Conservation (phyloP, 2,329 filamentous ascomycete genomes). For the Calonectria leucothoes region DNA sequence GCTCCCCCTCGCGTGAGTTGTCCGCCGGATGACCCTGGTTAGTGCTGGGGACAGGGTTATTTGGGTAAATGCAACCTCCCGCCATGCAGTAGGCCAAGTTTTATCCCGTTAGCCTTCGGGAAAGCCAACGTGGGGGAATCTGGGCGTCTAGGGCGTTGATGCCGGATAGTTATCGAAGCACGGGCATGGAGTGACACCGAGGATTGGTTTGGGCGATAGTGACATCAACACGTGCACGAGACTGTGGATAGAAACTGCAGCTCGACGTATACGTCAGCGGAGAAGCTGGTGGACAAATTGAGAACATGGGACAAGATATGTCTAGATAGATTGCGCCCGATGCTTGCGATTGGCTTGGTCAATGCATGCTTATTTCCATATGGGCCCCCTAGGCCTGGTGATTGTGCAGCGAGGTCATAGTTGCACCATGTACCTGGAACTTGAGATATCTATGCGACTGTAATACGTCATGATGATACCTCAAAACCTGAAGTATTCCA, state of each 20-base stretch:
- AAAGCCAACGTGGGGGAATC: neutral
- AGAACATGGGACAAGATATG: neutral
- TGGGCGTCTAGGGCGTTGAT: neutral
- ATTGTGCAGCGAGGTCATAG: neutral
- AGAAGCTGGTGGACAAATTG: neutral
- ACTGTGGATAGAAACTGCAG: neutral
- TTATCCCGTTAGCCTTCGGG: neutral
- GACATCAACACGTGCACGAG: neutral
- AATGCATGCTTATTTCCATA: neutral
- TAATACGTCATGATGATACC: neutral
- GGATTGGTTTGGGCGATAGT: neutral
- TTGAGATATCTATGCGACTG: neutral
- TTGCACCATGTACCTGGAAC: neutral
- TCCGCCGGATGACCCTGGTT: slow-evolving; percentile 25
- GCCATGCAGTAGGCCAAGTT: neutral
- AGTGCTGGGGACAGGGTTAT: neutral
- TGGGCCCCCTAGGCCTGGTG: too few relatives aligned
- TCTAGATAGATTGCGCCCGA: neutral
- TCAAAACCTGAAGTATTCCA: neutral
- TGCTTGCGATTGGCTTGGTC: neutral
- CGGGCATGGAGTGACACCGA: neutral
- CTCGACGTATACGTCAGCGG: neutral
- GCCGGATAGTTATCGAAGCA: neutral
- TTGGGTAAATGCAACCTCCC: neutral
- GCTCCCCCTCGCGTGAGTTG: slow-evolving; percentile 28